Evolutionary conservation across 2,329 filamentous ascomycete species (phyloP).

Genomic region (Bipolaris gigantea): DNA sequence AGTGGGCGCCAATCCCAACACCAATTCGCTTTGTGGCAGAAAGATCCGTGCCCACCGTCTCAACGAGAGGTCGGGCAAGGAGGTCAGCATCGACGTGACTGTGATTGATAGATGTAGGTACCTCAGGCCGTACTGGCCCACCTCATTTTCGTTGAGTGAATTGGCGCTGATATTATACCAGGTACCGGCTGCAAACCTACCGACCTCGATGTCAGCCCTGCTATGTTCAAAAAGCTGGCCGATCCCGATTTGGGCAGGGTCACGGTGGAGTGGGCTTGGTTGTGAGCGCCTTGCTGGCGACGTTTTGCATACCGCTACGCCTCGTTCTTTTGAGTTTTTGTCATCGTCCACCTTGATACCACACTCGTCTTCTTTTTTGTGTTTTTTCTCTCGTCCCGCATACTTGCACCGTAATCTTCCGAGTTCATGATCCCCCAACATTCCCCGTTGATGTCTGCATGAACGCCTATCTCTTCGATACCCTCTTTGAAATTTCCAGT

Average conservation of each 20-base stretch:
- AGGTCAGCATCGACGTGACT: slow-evolving; percentile 60
- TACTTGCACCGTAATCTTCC: background rate
- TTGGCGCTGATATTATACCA: slow-evolving; percentile 26
- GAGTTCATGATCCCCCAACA: background rate
- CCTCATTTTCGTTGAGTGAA: background rate
- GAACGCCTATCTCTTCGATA: background rate
- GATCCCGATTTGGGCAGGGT: slow-evolving; percentile 53
- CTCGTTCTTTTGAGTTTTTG: background rate
- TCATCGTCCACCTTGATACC: background rate
- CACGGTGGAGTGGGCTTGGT: slow-evolving; percentile 55
- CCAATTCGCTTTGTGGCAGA: slow-evolving; percentile 68
- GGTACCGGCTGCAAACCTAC: slow-evolving; percentile 52
- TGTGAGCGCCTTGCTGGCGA: slow-evolving; percentile 29
- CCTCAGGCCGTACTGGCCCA: background rate
- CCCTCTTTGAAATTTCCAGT: background rate
- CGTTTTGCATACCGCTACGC: background rate
- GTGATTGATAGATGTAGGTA: slow-evolving; percentile 68
- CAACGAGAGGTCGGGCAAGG: slow-evolving; percentile 47
- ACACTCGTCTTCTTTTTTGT: background rate
- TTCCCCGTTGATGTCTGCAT: background rate
- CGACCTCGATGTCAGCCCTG: slow-evolving; percentile 55
- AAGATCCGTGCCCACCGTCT: slow-evolving; percentile 64
- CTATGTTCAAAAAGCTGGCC: slow-evolving; percentile 54
- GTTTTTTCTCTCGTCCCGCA: background rate
- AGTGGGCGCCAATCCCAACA: slow-evolving; percentile 57